These are phyloP conservation scores for Hemisphaericaspora lyxosophila DNA, from an alignment of 1,139 yeast genomes.

Conservation along the genomic window DNA sequence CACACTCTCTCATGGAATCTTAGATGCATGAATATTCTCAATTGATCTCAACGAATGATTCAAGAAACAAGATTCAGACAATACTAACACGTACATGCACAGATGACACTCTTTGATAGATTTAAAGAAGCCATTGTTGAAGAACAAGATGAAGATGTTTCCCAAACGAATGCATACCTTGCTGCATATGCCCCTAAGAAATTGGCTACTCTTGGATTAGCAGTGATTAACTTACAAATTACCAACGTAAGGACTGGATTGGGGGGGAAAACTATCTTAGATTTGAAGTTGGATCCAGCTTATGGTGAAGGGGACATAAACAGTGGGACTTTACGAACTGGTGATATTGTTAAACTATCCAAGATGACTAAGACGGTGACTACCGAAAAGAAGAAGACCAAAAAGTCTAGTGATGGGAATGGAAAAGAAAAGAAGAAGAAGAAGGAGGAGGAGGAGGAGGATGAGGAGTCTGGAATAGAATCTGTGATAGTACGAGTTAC, in stretches of 20 bases:
- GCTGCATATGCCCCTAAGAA: slow-evolving; percentile 59
- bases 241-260: slow-evolving; percentile 70
- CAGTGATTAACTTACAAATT: slow-evolving; percentile 63
- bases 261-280: slow-evolving; percentile 74
- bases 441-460: slow-evolving; percentile 16
- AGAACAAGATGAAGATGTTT: slow-evolving; percentile 62
- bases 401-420: slow-evolving; percentile 13
- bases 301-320: slow-evolving; percentile 41
- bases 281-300: slow-evolving; percentile 63
- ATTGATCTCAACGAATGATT: slow-evolving; percentile 6
- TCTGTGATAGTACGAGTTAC: slow-evolving; percentile 62
- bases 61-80: slow-evolving; percentile 15
- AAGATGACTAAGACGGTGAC: slow-evolving; percentile 27
- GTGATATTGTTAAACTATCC: slow-evolving; percentile 70
- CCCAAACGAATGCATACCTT: slow-evolving; percentile 50
- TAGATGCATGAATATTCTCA: slow-evolving; percentile 12
- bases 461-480: slow-evolving; percentile 38
- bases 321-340: slow-evolving; percentile 63
- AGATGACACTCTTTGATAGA: slow-evolving; percentile 13
- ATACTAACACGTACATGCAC: slow-evolving; percentile 2
- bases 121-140: slow-evolving; percentile 44
- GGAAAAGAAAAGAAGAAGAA: neutral
- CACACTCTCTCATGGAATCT: slow-evolving; percentile 7
- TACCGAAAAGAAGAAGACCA: slow-evolving; percentile 23
- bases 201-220: slow-evolving; percentile 70